phyloP scores from a whole-genome alignment of 2,329 filamentous ascomycete species.

The Colletotrichum sp. region DNA sequence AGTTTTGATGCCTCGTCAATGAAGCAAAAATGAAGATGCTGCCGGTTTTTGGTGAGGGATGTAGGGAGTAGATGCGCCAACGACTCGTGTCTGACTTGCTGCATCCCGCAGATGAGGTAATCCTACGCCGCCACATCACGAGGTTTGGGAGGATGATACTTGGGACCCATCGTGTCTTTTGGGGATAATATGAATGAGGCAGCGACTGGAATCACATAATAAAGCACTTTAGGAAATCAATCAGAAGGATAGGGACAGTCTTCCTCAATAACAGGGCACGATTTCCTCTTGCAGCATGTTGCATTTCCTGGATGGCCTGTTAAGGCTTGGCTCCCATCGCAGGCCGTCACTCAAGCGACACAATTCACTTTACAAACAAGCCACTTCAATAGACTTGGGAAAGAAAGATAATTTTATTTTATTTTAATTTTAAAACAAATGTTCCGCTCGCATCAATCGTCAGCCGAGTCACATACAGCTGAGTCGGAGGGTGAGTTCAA shows the following conservation, averaged over 20 bases:
- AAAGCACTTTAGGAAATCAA: accelerated
- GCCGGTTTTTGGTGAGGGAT: background rate
- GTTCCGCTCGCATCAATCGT: background rate
- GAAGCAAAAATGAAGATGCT: background rate
- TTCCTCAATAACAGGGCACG: background rate
- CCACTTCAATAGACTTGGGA: background rate
- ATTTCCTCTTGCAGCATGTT: background rate
- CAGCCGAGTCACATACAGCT: background rate
- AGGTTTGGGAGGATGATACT: background rate
- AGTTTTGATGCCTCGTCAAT: background rate
- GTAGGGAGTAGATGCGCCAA: background rate
- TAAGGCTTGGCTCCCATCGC: background rate
- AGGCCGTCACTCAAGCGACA: background rate
- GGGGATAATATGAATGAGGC: background rate
- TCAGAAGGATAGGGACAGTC: background rate
- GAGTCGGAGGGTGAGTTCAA: background rate
- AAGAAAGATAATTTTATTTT: background rate
- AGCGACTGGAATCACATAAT: background rate
- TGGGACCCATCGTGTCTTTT: background rate
- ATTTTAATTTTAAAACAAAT: background rate
- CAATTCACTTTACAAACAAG: background rate
- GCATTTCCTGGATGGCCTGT: background rate
- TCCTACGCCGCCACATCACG: background rate
- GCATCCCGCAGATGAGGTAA: background rate
- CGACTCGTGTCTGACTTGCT: background rate